phyloP scores from a whole-genome alignment of 2,329 filamentous ascomycete species.

The Fusarium sp. region DNA sequence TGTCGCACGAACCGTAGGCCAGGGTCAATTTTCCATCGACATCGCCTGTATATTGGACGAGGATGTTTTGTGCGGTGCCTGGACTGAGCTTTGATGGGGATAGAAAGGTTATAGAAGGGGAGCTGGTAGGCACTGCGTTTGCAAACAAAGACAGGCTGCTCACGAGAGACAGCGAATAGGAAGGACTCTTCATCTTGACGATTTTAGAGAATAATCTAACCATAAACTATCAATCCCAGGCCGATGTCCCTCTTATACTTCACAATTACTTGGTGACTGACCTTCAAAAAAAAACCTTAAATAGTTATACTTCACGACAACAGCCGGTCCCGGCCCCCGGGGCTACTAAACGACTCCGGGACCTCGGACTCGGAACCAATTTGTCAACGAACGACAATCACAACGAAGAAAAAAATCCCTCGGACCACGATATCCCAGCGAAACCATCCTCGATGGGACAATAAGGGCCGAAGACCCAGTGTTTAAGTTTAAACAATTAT shows the following conservation, averaged over 20 bases:
- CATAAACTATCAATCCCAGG: neutral
- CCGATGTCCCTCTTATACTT: neutral
- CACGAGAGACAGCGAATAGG: rapidly evolving
- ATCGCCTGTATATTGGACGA: conserved; percentile 32
- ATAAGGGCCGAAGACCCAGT: neutral
- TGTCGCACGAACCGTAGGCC: conserved; percentile 33
- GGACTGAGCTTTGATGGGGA: neutral
- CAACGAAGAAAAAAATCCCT: neutral
- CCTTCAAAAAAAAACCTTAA: no score
- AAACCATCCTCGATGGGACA: neutral
- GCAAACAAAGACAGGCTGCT: neutral
- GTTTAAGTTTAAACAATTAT: neutral
- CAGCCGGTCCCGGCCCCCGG: neutral
- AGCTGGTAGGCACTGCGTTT: neutral
- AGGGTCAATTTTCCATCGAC: conserved; percentile 36
- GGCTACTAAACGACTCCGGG: neutral
- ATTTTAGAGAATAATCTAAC: rapidly evolving
- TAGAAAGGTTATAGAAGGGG: neutral
- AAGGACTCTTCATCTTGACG: neutral
- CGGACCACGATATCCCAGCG: neutral
- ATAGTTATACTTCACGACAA: neutral
- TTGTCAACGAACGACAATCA: neutral
- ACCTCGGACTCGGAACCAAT: neutral
- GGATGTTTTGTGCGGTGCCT: conserved; percentile 35
- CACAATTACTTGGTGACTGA: no score